Percentiles rank a stretch among this genome's conserved stretches.
Conservation (phyloP, 2,329 filamentous ascomycete species). For the Nothophoma quercina region DNA sequence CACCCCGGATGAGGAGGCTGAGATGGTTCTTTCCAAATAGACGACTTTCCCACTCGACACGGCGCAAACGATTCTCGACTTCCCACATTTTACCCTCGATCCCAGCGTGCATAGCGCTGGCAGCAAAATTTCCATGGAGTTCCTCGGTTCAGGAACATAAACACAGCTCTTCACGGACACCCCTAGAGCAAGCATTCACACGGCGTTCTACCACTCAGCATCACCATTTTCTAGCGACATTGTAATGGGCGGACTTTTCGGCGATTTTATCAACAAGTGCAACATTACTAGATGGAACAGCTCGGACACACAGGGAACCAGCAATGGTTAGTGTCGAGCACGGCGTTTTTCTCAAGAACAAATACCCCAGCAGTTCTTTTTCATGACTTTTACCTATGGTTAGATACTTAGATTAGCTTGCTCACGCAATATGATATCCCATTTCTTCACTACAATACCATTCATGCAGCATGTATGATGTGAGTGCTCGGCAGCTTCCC, state of each 20-base stretch:
- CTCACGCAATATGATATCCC: conserved; percentile 26
- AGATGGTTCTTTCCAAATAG: conserved; percentile 42
- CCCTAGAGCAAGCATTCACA: conserved; percentile 16
- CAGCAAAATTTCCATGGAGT: conserved; percentile 20
- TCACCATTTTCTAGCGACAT: conserved; percentile 1
- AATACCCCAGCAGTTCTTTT: conserved; percentile 34
- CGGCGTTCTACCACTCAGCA: conserved; percentile 4
- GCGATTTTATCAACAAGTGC: no score
- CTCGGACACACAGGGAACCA: conserved; percentile 21
- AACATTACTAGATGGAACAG: conserved; percentile 32
- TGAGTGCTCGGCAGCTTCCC: conserved; percentile 8
- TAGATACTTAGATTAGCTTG: conserved; percentile 20
- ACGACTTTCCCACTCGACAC: background rate
- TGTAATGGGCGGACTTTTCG: conserved; percentile 13
- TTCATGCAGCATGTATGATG: background rate
- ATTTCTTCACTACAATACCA: background rate
- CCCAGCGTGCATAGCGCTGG: conserved; percentile 20
- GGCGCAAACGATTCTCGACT: background rate
- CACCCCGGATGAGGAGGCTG: conserved; percentile 38
- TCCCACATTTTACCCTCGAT: background rate
- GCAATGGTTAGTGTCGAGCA: conserved; percentile 30
- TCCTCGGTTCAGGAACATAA: conserved; percentile 11
- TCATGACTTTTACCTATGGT: background rate
- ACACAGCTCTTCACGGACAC: conserved; percentile 8
- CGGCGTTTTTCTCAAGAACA: conserved; percentile 34